These are phyloP conservation scores for Rhynchospora tenuis DNA, from an alignment of 176 grass and related monocot genomes.

Conservation along the genomic window DNA sequence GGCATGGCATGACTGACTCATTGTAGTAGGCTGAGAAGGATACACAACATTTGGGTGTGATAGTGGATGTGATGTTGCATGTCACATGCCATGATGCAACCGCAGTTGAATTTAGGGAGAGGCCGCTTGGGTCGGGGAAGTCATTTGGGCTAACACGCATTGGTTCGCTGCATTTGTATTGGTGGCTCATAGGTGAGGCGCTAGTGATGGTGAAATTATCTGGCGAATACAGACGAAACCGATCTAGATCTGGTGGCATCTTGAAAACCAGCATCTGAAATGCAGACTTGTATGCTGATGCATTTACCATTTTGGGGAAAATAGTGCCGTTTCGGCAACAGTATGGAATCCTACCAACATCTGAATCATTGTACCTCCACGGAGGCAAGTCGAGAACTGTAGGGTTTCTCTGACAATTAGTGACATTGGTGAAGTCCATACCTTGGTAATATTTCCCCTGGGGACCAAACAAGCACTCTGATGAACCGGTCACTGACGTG, in stretches of 20 bases:
- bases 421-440: constrained; percentile 64
- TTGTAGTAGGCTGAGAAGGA: constrained; percentile 66
- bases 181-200: constrained; percentile 37
- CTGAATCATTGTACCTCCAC: constrained; percentile 32
- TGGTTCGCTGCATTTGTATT: constrained; percentile 39
- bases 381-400: constrained; percentile 43
- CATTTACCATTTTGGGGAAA: constrained; percentile 55
- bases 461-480: constrained; percentile 49
- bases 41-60: constrained; percentile 57
- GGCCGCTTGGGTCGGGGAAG: constrained; percentile 49
- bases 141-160: constrained; percentile 39
- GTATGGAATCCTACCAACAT: constrained; percentile 32
- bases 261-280: constrained; percentile 92
- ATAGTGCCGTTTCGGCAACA: constrained; percentile 87
- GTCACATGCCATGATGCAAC: constrained; percentile 54
- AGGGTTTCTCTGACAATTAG: constrained; percentile 50
- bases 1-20: constrained; percentile 68
- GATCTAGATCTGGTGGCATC: constrained; percentile 69
- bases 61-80: constrained; percentile 44
- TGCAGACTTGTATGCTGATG: constrained; percentile 46
- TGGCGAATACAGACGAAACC: constrained; percentile 40
- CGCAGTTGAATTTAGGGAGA: constrained; percentile 33
- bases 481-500: constrained; percentile 24
- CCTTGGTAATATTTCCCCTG: constrained; percentile 45
- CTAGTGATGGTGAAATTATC: constrained; percentile 45